Evolutionary conservation across 768 basidiomycete genomes (phyloP).

Genomic region (Pleurotus ostreatus): DNA sequence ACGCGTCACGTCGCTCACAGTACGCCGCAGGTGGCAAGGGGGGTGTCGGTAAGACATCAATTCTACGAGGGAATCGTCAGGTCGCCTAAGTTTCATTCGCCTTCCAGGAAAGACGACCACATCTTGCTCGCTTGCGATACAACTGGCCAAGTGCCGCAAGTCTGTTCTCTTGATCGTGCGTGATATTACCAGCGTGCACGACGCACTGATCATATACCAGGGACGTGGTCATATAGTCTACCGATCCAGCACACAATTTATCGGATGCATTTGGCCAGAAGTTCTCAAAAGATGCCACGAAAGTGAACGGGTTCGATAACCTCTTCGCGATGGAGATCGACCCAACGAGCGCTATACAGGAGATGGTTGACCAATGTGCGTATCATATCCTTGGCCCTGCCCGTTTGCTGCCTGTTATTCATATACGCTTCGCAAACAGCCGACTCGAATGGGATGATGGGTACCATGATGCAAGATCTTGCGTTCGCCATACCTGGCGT

Average conservation of each 20-base stretch:
- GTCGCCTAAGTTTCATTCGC: slow-evolving; percentile 3
- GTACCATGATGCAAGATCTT: slow-evolving; percentile 99
- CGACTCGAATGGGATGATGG: slow-evolving; percentile 93
- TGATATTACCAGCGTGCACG: slow-evolving; percentile 11
- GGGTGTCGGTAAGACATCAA: slow-evolving; percentile 79
- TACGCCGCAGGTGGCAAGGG: slow-evolving; percentile 83
- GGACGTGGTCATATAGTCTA: slow-evolving; percentile 56
- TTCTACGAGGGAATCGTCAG: not conserved
- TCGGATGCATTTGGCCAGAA: slow-evolving; percentile 99
- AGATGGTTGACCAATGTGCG: slow-evolving; percentile 97
- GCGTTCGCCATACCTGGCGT: slow-evolving; percentile 99
- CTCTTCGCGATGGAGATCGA: slow-evolving; percentile 99
- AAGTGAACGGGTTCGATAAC: slow-evolving; percentile 96
- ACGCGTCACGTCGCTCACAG: slow-evolving; percentile 9
- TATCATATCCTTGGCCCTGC: no score
- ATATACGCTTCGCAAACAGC: slow-evolving; percentile 35
- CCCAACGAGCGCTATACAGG: slow-evolving; percentile 94
- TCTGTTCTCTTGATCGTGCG: slow-evolving; percentile 96
- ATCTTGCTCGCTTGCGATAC: slow-evolving; percentile 96
- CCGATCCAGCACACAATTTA: slow-evolving; percentile 99
- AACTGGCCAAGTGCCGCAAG: slow-evolving; percentile 83
- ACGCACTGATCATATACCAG: not conserved
- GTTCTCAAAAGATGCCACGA: slow-evolving; percentile 98
- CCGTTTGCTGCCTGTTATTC: no score
- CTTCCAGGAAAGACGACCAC: slow-evolving; percentile 92